Conservation (phyloP, 2,329 filamentous ascomycete genomes). For the Sporothrix luriei region DNA sequence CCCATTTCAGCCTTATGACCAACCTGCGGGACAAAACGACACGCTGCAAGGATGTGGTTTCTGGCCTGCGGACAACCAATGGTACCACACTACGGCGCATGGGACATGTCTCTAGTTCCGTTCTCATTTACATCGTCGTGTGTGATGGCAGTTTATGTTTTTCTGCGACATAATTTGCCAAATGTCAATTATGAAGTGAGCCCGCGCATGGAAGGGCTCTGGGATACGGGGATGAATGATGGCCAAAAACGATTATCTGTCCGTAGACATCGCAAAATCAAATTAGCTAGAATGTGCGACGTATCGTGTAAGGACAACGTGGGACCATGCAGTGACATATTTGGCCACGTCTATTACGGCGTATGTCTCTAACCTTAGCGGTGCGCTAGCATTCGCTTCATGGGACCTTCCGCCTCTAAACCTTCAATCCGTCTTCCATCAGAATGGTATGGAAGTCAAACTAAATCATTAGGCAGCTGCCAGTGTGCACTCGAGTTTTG, state of each 20-base stretch:
- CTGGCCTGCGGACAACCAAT: neutral
- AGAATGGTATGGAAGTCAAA: neutral
- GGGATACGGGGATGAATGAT: neutral
- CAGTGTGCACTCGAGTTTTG: neutral
- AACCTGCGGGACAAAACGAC: slow-evolving; percentile 5
- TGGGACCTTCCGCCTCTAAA: slow-evolving; percentile 1
- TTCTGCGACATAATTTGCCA: neutral
- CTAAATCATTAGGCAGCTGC: neutral
- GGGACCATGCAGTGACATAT: slow-evolving; percentile 14
- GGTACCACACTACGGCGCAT: neutral
- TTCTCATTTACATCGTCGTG: neutral
- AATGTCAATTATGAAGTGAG: no score
- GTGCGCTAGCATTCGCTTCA: slow-evolving; percentile 2
- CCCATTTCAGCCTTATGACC: slow-evolving; percentile 28
- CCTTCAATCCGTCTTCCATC: neutral
- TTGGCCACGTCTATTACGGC: neutral
- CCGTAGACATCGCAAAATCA: no score
- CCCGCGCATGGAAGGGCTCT: no score
- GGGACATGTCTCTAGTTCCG: neutral
- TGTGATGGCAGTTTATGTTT: neutral
- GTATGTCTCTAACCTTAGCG: neutral
- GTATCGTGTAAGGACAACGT: neutral
- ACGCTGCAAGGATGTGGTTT: slow-evolving; percentile 3
- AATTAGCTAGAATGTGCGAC: no score
- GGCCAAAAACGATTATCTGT: no score